Evolutionary conservation across 2,329 filamentous ascomycete species (phyloP).

Genomic region (Trichoderma sp.): DNA sequence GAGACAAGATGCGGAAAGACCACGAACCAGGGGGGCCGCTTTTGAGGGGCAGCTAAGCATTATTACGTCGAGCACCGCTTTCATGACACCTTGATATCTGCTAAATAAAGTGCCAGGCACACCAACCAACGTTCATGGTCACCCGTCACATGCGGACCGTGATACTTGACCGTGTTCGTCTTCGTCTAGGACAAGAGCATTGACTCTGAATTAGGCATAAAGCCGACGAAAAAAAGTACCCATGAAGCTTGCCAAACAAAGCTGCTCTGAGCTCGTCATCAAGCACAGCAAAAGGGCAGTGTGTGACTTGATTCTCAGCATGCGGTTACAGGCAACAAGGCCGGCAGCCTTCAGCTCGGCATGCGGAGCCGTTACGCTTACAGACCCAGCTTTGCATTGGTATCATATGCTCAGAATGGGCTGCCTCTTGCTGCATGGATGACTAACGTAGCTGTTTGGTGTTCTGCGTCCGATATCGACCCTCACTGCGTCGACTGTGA

Average conservation of each 20-base stretch:
- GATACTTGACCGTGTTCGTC: not conserved
- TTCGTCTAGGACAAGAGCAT: not conserved
- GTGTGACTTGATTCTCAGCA: not conserved
- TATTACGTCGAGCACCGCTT: conserved; percentile 21
- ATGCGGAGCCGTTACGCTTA: not conserved
- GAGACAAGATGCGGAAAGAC: conserved; percentile 22
- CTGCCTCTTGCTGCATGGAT: not conserved
- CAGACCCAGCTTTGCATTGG: conserved; percentile 18
- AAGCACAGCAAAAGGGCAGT: not conserved
- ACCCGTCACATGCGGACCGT: conserved; percentile 7
- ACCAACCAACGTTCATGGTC: not conserved
- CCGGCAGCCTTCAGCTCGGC: not conserved
- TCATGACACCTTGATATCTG: conserved; percentile 19
- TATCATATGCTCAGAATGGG: not conserved
- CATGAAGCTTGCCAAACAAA: not conserved
- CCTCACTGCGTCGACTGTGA: too few relatives aligned
- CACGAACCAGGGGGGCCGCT: conserved; percentile 4
- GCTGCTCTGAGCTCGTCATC: not conserved
- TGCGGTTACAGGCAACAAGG: not conserved
- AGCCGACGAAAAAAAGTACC: too few relatives aligned
- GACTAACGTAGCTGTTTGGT: not conserved
- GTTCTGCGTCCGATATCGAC: too few relatives aligned
- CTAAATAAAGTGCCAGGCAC: conserved; percentile 12
- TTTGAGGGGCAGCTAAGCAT: conserved; percentile 8
- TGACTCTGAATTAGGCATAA: not conserved